phyloP scores from a whole-genome alignment of 371 early-diverging fungal genomes.

The Mortierella sp. region DNA sequence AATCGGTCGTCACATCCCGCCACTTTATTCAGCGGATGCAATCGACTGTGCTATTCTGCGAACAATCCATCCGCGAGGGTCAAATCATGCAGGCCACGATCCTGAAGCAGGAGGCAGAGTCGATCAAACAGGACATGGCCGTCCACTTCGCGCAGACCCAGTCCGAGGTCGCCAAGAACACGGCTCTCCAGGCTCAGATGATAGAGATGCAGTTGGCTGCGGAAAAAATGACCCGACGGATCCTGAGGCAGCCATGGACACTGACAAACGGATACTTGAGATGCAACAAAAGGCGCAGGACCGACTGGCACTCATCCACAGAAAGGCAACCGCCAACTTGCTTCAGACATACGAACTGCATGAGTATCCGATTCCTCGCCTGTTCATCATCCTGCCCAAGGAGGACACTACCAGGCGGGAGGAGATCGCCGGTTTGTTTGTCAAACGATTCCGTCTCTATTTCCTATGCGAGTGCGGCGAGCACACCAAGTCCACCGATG shows the following conservation, averaged over 20 bases:
- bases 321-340: neutral
- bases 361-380: conserved; percentile 16
- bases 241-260: neutral
- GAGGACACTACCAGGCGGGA: neutral
- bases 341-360: conserved; percentile 12
- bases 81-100: neutral
- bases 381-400: conserved; percentile 18
- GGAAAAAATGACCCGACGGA: conserved; percentile 3
- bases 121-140: neutral
- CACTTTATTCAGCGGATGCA: neutral
- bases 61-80: neutral
- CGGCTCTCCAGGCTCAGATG: neutral
- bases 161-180: conserved; percentile 6
- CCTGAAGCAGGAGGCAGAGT: neutral
- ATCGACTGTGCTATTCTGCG: neutral
- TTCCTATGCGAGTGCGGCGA: conserved; percentile 22
- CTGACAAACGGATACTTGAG: neutral
- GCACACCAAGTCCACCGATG: conserved; percentile 1
- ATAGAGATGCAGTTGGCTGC: neutral
- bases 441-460: neutral
- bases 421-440: neutral
- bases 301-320: neutral
- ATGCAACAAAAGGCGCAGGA: conserved; percentile 17
- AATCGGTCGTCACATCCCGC: neutral
- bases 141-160: neutral